Evolutionary conservation across 2,329 filamentous ascomycete genomes (phyloP), one percentile per base, ranked within the genome.

Genomic region (Neurospora sp.): DNA sequence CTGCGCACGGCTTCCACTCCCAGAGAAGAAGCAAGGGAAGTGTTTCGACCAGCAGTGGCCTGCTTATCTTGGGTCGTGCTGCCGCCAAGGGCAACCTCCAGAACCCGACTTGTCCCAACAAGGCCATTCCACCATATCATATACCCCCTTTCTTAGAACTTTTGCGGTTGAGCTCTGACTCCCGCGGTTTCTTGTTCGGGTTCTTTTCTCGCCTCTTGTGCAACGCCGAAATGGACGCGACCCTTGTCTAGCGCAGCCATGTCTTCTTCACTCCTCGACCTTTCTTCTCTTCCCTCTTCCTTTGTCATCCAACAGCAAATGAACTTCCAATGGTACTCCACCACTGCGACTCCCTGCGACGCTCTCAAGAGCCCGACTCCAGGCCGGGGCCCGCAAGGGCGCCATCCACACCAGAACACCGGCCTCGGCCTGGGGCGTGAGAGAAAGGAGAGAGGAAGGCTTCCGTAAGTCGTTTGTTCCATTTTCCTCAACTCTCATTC

Each of bases 51-150:
- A 83, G 79, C 66, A 74, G 73, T 2, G 82, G 82, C 1, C 73
- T 76, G 19, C 76, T 85, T 15, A 78, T 87, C 38, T 77, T 90
- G 19, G 88, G 87, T 10, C 89, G 86, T 81, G 86, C 85, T 7
- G 84, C 87, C 73, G 81, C 85, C 46, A 82, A 81, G 38, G 77
- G 76, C 1, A 79, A 81, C 36, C 83, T 83, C 0, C 74, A 77
- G 1, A 82, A 84, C 69, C 77, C 82, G 15, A 72, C 76, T 5
- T 82, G 83, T 75, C 78, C 83, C 19, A 76, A 83, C 62, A 79
- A 82, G 66, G 81, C 84, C 66, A 78, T 78, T 11, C 82, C 87
- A 23, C 19, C 4, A 43, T n/a, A 40, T 40, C 39, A 17, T 15
- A 40, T 40, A 17, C 13, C 39, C 39, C 39, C 13, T 17, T 40